A percentile compares a stretch with the other conserved stretches of the same genome.
Conservation (phyloP, 1,284 basidiomycete species). For the Tylopilus sp. region DNA sequence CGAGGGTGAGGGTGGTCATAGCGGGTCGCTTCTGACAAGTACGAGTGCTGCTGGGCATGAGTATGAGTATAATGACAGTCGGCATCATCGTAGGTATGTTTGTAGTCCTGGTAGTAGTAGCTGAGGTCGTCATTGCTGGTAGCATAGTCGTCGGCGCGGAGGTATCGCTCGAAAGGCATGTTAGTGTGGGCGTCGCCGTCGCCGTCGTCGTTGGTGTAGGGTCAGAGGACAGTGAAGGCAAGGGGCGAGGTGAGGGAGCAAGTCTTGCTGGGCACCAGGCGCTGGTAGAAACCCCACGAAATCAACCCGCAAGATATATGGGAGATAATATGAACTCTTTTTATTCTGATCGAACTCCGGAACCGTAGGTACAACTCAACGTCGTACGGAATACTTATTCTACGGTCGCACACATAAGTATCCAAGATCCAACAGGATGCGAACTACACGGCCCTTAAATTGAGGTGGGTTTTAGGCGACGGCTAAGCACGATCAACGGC, state of each 20-base stretch:
- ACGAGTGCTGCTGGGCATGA: too few species aligned
- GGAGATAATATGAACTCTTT: constrained; percentile 3
- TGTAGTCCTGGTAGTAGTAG: constrained; percentile 19
- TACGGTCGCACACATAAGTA: not conserved
- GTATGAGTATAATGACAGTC: constrained; percentile 7
- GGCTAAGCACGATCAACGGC: constrained; percentile 6
- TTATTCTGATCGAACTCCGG: constrained; percentile 15
- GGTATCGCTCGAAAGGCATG: constrained; percentile 42
- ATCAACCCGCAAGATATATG: constrained; percentile 10
- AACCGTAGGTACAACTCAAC: not conserved
- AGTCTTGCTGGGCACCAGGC: not conserved
- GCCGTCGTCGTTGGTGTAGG: constrained; percentile 1
- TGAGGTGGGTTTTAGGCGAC: constrained; percentile 22
- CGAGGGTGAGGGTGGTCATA: constrained; percentile 29
- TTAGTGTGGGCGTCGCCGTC: constrained; percentile 18
- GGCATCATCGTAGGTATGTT: constrained; percentile 9
- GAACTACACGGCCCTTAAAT: constrained; percentile 17
- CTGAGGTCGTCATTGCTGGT: constrained; percentile 3
- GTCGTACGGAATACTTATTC: constrained; percentile 7
- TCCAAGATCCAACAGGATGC: constrained; percentile 18
- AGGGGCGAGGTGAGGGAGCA: not conserved
- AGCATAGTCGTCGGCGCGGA: constrained; percentile 22
- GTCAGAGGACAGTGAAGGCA: not conserved
- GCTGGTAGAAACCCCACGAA: not conserved
- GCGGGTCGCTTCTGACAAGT: constrained; percentile 3